phyloP scores from a whole-genome alignment of 176 grass and related monocot genomes.

The Chloris gayana region DNA sequence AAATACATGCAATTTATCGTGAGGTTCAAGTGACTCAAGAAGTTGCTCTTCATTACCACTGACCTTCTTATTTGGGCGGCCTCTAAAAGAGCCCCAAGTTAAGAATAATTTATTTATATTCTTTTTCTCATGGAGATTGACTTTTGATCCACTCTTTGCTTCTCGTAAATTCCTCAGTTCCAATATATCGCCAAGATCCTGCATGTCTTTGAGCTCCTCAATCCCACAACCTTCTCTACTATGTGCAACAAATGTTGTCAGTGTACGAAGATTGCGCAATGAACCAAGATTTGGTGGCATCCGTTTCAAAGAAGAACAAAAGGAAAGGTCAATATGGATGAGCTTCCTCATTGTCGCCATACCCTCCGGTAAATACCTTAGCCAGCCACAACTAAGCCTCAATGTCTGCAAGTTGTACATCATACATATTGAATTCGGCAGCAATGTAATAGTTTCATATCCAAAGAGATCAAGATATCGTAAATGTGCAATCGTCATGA shows the following conservation, averaged over 20 bases:
- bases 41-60: background rate
- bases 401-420: conserved; percentile 20
- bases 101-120: too few species aligned
- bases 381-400: background rate
- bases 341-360: background rate
- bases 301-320: background rate
- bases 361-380: background rate
- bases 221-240: background rate
- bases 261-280: background rate
- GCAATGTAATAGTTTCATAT: background rate
- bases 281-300: conserved; percentile 23
- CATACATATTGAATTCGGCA: conserved; percentile 20
- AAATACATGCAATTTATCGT: too few species aligned
- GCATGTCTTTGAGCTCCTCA: too few species aligned
- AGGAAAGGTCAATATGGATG: background rate
- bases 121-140: too few species aligned
- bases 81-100: too few species aligned
- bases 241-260: conserved; percentile 31
- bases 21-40: conserved; percentile 4
- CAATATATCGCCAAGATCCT: too few species aligned
- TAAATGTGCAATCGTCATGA: conserved; percentile 5
- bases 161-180: too few species aligned
- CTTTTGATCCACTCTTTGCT: too few species aligned
- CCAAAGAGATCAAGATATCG: conserved; percentile 10
- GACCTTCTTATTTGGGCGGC: background rate